These are phyloP conservation scores for Fusarium protoensiforme DNA, from an alignment of 2,329 filamentous ascomycete genomes.

Conservation along the genomic window DNA sequence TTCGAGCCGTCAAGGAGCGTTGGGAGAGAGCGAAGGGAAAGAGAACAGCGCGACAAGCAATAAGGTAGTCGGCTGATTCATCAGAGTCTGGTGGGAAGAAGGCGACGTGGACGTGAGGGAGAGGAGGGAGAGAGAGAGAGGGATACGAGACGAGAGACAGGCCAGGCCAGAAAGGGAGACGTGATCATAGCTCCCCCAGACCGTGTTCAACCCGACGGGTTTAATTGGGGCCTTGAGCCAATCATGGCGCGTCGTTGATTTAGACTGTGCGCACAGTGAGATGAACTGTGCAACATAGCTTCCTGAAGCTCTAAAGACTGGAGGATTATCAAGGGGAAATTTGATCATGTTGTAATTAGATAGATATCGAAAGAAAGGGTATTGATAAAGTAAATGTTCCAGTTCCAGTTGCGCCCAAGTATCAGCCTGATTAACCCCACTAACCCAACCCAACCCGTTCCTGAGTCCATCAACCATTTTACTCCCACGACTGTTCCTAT, in stretches of 20 bases:
- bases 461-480: neutral
- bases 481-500: neutral
- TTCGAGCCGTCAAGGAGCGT: slow-evolving; percentile 12
- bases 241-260: slow-evolving; percentile 9
- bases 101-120: slow-evolving; percentile 7
- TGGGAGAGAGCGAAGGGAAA: neutral
- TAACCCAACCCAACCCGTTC: neutral
- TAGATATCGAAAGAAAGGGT: neutral
- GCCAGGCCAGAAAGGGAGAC: slow-evolving; percentile 26
- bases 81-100: slow-evolving; percentile 1
- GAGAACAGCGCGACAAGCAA: slow-evolving; percentile 18
- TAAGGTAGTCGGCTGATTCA: slow-evolving; percentile 17
- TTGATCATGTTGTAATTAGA: neutral
- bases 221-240: slow-evolving; percentile 10
- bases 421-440: neutral
- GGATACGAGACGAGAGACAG: slow-evolving; percentile 32
- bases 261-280: slow-evolving; percentile 11
- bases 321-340: neutral
- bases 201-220: slow-evolving; percentile 18
- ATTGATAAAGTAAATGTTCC: neutral
- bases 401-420: neutral
- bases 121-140: neutral
- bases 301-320: neutral
- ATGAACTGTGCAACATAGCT: slow-evolving; percentile 6
- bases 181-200: slow-evolving; percentile 24